Evolutionary conservation across 2,329 filamentous ascomycete species (phyloP).

Genomic region (Ceratocystiopsis sp.): DNA sequence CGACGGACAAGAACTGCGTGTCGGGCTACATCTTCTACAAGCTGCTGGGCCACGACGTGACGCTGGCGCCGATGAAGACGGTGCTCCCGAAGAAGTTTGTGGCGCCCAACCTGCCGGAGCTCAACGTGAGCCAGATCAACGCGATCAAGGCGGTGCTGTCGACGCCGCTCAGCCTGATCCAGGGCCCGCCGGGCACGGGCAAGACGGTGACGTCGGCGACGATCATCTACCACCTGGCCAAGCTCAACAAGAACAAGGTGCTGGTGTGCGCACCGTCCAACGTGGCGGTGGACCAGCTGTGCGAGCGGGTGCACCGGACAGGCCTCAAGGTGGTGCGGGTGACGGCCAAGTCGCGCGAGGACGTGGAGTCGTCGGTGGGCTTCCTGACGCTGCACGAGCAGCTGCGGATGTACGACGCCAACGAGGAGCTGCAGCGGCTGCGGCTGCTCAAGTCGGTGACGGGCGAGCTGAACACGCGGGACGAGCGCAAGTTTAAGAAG

Average conservation of each 20-base stretch:
- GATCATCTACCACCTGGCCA: conserved; percentile 94
- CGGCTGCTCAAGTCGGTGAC: conserved; percentile 83
- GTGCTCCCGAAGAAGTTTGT: conserved; percentile 94
- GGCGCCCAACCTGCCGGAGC: conserved; percentile 79
- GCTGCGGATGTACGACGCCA: conserved; percentile 93
- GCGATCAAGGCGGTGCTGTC: conserved; percentile 91
- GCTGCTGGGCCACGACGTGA: conserved; percentile 85
- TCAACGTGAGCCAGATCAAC: conserved; percentile 90
- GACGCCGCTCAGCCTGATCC: conserved; percentile 86
- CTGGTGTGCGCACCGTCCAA: conserved; percentile 95
- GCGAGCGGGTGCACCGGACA: conserved; percentile 87
- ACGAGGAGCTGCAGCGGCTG: conserved; percentile 81
- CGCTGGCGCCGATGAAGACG: conserved; percentile 86
- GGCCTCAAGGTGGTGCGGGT: conserved; percentile 92
- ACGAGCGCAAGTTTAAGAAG: conserved; percentile 98
- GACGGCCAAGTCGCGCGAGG: conserved; percentile 96
- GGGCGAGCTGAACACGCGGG: conserved; percentile 81
- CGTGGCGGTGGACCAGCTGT: conserved; percentile 94
- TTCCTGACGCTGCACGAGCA: conserved; percentile 94
- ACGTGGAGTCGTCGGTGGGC: conserved; percentile 95
- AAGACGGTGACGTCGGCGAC: conserved; percentile 98
- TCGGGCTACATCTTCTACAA: conserved; percentile 98
- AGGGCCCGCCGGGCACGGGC: conserved; percentile 89
- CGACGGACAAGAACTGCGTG: conserved; percentile 93
- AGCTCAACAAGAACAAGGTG: conserved; percentile 87